phyloP scores from a whole-genome alignment of 2,329 filamentous ascomycete genomes.

The Dactylellina sp. region DNA sequence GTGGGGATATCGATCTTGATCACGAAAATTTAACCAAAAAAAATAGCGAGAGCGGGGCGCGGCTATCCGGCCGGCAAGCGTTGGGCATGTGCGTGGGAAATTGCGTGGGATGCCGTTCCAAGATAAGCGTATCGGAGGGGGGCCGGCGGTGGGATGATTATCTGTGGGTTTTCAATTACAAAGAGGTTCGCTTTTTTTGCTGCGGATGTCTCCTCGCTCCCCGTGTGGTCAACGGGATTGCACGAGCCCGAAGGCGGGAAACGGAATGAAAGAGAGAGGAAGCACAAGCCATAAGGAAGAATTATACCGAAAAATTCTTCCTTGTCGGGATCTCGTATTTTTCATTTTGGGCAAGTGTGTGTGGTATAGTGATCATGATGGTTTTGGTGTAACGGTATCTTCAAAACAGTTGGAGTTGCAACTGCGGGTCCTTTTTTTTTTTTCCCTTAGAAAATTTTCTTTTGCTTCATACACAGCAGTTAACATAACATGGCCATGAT shows the following conservation, averaged over 20 bases:
- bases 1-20: conserved; percentile 36
- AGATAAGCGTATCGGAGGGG: conserved; percentile 53
- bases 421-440: too few species aligned
- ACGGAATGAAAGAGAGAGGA: background rate
- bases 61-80: conserved; percentile 40
- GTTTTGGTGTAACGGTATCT: conserved; percentile 42
- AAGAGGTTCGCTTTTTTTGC: conserved; percentile 20
- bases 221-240: too few species aligned
- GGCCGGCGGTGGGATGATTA: conserved; percentile 11
- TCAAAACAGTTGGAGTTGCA: conserved; percentile 9
- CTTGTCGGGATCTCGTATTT: conserved; percentile 29
- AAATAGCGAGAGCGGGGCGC: conserved; percentile 28
- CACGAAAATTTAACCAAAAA: background rate
- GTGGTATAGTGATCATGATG: conserved; percentile 7
- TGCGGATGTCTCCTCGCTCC: too few species aligned
- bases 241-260: background rate
- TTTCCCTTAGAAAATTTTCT: too few species aligned
- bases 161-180: conserved; percentile 48
- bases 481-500: background rate
- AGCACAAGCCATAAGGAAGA: background rate
- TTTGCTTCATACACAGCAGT: background rate
- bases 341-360: conserved; percentile 2
- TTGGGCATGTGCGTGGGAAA: conserved; percentile 29
- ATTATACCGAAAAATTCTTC: background rate
- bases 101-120: conserved; percentile 27